Evolutionary conservation across 2,329 filamentous ascomycete species (phyloP).

Genomic region (Xylaria digitata): DNA sequence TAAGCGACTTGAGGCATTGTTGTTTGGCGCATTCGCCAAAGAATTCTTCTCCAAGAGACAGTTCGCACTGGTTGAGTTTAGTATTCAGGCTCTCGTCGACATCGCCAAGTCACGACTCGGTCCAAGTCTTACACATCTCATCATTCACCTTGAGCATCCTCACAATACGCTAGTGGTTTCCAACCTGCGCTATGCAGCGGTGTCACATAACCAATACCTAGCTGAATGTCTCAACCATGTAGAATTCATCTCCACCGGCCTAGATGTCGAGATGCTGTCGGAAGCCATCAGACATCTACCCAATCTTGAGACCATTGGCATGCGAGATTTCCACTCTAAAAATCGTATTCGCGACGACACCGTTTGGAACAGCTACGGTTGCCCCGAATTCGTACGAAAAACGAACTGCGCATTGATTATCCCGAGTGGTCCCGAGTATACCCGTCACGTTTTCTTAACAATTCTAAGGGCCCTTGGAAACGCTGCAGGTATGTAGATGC

Average conservation of each 20-base stretch:
- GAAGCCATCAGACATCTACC: slow-evolving; percentile 66
- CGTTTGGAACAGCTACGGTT: slow-evolving; percentile 68
- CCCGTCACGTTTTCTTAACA: slow-evolving; percentile 53
- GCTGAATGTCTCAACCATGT: slow-evolving; percentile 48
- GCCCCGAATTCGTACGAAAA: slow-evolving; percentile 33
- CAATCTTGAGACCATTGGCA: slow-evolving; percentile 66
- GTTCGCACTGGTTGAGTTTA: slow-evolving; percentile 70
- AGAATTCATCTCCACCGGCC: slow-evolving; percentile 57
- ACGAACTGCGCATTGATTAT: not conserved
- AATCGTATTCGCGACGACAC: slow-evolving; percentile 61
- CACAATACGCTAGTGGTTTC: not conserved
- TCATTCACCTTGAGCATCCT: slow-evolving; percentile 58
- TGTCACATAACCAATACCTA: slow-evolving; percentile 8
- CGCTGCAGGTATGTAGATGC: slow-evolving; percentile 41
- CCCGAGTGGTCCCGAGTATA: slow-evolving; percentile 25
- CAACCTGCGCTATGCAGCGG: not conserved
- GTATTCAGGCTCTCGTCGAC: slow-evolving; percentile 60
- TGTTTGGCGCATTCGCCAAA: slow-evolving; percentile 66
- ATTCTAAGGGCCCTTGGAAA: slow-evolving; percentile 58
- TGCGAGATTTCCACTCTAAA: slow-evolving; percentile 68
- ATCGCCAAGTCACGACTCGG: slow-evolving; percentile 61
- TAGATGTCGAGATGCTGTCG: slow-evolving; percentile 64
- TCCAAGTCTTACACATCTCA: slow-evolving; percentile 57
- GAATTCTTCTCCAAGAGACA: slow-evolving; percentile 75
- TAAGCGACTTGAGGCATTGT: slow-evolving; percentile 62